These are phyloP conservation scores for Xerocomellus amylosporus DNA, from an alignment of 768 basidiomycete species.

Conservation along the genomic window DNA sequence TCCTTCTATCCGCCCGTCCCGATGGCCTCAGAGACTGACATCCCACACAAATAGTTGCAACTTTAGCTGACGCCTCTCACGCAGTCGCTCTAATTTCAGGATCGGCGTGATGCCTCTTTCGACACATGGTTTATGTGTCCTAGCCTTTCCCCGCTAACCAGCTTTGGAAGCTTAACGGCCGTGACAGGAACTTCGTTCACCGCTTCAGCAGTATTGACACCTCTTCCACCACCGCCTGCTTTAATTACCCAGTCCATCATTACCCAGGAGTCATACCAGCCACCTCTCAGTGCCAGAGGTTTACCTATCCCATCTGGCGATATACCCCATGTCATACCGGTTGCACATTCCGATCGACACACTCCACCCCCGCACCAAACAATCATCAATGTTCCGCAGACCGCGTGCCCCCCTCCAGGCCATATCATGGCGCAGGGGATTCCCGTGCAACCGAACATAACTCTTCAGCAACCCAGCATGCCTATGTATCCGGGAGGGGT, in stretches of 20 bases:
- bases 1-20: constrained; percentile 39
- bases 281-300: constrained; percentile 11
- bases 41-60: constrained; percentile 76
- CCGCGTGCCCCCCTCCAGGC: constrained; percentile 21
- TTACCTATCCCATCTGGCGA: constrained; percentile 11
- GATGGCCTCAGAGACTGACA: constrained; percentile 63
- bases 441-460: constrained; percentile 3
- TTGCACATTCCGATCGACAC: constrained; percentile 8
- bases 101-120: constrained; percentile 60
- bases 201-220: constrained; percentile 17
- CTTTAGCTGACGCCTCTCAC: constrained; percentile 68
- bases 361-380: constrained; percentile 9
- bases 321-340: constrained; percentile 18
- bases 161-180: constrained; percentile 33
- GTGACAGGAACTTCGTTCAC: constrained; percentile 35
- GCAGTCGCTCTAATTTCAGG: constrained; percentile 48
- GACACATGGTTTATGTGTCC: constrained; percentile 75
- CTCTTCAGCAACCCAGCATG: constrained; percentile 1
- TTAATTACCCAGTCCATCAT: constrained; percentile 12
- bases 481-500: neutral
- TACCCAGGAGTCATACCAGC: constrained; percentile 24
- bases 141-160: constrained; percentile 40
- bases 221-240: neutral
- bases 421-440: constrained; percentile 13
- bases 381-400: constrained; percentile 16